phyloP scores from a whole-genome alignment of 148 eudicot genomes.

The Vaccinium myrtillus region DNA sequence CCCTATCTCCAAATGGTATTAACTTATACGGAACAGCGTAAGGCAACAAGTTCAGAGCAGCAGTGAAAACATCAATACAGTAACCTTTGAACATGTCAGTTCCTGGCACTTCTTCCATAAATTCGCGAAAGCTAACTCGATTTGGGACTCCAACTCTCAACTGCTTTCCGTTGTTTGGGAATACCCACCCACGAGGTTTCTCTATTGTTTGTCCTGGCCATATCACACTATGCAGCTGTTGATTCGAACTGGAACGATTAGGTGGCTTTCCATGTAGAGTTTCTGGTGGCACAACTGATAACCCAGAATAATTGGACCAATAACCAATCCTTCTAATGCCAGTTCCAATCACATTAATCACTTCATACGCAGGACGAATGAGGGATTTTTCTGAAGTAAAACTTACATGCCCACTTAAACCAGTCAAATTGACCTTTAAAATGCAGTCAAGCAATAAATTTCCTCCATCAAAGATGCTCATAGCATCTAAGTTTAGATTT shows the following conservation, averaged over 20 bases:
- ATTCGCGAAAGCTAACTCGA: slow-evolving; percentile 52
- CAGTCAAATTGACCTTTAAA: slow-evolving; percentile 40
- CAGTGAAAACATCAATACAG: slow-evolving; percentile 66
- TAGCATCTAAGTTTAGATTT: slow-evolving; percentile 44
- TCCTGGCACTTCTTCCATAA: slow-evolving; percentile 39
- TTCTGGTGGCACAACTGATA: slow-evolving; percentile 67
- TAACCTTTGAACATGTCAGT: slow-evolving; percentile 51
- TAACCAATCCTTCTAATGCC: slow-evolving; percentile 57
- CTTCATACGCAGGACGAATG: slow-evolving; percentile 55
- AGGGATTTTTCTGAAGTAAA: slow-evolving; percentile 42
- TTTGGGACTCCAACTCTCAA: slow-evolving; percentile 72
- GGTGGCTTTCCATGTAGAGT: slow-evolving; percentile 29
- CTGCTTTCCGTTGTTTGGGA: slow-evolving; percentile 49
- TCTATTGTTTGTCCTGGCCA: slow-evolving; percentile 68
- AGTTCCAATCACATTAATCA: slow-evolving; percentile 69
- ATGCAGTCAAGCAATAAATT: slow-evolving; percentile 39
- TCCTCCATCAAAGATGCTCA: slow-evolving; percentile 72
- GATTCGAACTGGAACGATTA: slow-evolving; percentile 40
- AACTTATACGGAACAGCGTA: slow-evolving; percentile 67
- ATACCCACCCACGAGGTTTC: slow-evolving; percentile 86
- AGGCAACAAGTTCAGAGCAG: slow-evolving; percentile 69
- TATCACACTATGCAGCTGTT: slow-evolving; percentile 39
- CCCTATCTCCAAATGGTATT: slow-evolving; percentile 60
- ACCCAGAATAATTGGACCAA: slow-evolving; percentile 67
- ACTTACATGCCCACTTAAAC: slow-evolving; percentile 57